phyloP scores from a whole-genome alignment of 495 filamentous ascomycete species.

The Podospora fimiseda region DNA sequence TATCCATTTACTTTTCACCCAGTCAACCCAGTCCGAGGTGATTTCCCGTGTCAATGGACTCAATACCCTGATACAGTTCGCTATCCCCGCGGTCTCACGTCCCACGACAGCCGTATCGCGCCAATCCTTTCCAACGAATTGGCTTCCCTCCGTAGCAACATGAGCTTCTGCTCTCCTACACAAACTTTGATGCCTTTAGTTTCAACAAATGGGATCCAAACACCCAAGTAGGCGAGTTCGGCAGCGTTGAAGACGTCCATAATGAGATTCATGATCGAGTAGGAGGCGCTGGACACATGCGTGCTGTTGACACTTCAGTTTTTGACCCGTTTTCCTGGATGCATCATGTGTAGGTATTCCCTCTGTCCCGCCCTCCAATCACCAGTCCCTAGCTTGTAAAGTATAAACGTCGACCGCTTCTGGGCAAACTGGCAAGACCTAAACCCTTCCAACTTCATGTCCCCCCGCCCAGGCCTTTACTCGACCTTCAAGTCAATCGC shows the following conservation, averaged over 20 bases:
- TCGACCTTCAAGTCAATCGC: constrained; percentile 46
- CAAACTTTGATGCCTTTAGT: constrained; percentile 50
- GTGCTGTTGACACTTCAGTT: constrained; percentile 52
- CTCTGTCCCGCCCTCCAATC: too few relatives aligned
- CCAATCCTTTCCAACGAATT: constrained; percentile 40
- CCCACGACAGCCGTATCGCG: constrained; percentile 40
- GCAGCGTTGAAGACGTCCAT: constrained; percentile 58
- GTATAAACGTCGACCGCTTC: constrained; percentile 57
- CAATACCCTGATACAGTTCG: constrained; percentile 20
- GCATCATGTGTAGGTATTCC: constrained; percentile 46
- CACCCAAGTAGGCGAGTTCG: constrained; percentile 32
- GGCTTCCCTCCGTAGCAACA: constrained; percentile 35
- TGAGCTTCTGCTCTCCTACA: constrained; percentile 51
- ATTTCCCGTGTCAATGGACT: constrained; percentile 22
- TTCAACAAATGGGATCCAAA: constrained; percentile 47
- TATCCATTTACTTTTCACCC: constrained; percentile 31
- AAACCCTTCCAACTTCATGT: constrained; percentile 52
- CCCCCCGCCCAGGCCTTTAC: constrained; percentile 39
- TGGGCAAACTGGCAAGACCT: constrained; percentile 68
- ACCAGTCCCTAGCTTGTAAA: too few relatives aligned
- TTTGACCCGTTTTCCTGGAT: constrained; percentile 72
- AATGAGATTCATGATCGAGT: constrained; percentile 56
- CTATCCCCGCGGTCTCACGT: constrained; percentile 16
- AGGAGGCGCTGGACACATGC: constrained; percentile 56
- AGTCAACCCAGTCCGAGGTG: constrained; percentile 15